Evolutionary conservation across 148 eudicot species (phyloP), one percentile per base, ranked within the genome.

Genomic region (Spergularia bocconei): DNA sequence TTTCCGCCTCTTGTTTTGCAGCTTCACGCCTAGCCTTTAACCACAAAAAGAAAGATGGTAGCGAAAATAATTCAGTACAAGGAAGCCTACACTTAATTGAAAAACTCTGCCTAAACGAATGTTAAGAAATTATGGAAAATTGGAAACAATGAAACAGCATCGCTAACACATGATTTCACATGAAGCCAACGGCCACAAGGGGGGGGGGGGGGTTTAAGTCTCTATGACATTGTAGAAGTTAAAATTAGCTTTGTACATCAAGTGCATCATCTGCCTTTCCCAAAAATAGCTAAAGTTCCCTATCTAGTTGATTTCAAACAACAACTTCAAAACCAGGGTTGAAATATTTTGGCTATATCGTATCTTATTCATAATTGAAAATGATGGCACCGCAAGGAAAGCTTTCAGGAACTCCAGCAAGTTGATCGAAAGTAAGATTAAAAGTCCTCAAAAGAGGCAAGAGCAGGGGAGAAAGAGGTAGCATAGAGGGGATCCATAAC

Each of bases 1-100:
- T 88, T 78, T 85, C 97, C 67, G 82, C 88, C 77, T 84, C 90
- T 78, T 81, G 82, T 85, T 77, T 90, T 73, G 85, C 86, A 80
- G 88, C 88, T 78, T 84, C 87, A 47, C 50, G 87, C 77, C 86
- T 85, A 80, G 89, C 93, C 93, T 91, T 82, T 86, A 79, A 76
- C 69, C 16, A 39, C 63, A 57, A 47, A 52, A 20, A n/a, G 9
- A 20, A 75, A 65, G 62, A 4, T 15, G 13, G 29, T 48, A 13
- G 14, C 51, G 44, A 15, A 17, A 41, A 11, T 2, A 50, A 70
- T 36, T 41, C 61, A 11, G 33, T 60, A 69, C 50, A 70, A 21
- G 15, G 58, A 51, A 60, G 51, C 72, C 60, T 47, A 47, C 64
- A 23, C 14, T 38, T 54, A 58, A 39, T 20, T 5, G 23, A 17